Conservation (phyloP, 2,329 filamentous ascomycete species). For the Cercospora sp. region DNA sequence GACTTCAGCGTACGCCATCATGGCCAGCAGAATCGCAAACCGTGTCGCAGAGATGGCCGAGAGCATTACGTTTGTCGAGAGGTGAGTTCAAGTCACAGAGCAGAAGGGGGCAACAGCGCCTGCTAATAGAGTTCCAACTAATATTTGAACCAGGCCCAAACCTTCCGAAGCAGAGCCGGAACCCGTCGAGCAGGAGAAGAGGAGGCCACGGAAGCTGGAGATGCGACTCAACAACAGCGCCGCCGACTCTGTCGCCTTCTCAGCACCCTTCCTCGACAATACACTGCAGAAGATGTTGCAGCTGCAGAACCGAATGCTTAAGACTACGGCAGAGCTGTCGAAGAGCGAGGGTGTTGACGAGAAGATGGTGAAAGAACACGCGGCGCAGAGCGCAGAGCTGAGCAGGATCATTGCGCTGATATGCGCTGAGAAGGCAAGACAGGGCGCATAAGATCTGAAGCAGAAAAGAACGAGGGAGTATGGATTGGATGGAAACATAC, state of each 20-base stretch:
- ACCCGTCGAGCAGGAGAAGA: conserved; percentile 39
- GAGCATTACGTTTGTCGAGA: conserved; percentile 55
- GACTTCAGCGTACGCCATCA: conserved; percentile 53
- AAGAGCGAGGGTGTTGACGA: conserved; percentile 50
- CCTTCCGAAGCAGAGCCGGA: conserved; percentile 32
- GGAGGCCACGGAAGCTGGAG: conserved; percentile 52
- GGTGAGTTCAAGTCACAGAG: conserved; percentile 31
- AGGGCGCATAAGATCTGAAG: conserved; percentile 25
- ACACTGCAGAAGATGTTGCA: conserved; percentile 53
- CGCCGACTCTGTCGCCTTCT: conserved; percentile 49
- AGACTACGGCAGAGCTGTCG: conserved; percentile 49
- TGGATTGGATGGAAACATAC: not conserved
- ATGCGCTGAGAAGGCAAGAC: conserved; percentile 55
- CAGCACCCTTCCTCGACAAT: conserved; percentile 56
- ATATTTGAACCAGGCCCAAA: conserved; percentile 24
- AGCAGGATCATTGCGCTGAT: conserved; percentile 54
- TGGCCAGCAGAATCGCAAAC: conserved; percentile 54
- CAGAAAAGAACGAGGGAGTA: not conserved
- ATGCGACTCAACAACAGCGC: conserved; percentile 47
- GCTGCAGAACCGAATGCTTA: conserved; percentile 54
- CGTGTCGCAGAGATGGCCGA: conserved; percentile 56
- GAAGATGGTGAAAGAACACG: conserved; percentile 52
- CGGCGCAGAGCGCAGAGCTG: conserved; percentile 52
- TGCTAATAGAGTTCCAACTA: conserved; percentile 15
- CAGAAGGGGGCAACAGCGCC: not conserved